Base-by-base conservation (phyloP, 2,329 filamentous ascomycete species). In the Botrytis byssoidea region DNA sequence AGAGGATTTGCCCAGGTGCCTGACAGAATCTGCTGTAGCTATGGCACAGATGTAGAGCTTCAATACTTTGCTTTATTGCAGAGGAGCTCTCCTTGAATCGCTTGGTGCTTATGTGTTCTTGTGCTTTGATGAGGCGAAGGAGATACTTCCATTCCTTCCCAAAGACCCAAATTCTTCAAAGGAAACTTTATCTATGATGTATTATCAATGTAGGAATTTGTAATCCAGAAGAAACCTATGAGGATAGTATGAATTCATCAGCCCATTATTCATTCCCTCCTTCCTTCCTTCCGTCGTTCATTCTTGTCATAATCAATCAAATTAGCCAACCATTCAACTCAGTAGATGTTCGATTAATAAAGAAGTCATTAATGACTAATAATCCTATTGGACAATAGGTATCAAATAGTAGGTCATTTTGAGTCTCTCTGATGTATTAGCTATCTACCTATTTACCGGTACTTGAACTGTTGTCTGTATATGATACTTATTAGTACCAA, bases 91-190 rank as follows among this genome's bases (percentile, higher is more conserved):
- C 37, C 37, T 63, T 63, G 35, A n/a, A 40, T 25, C 10, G 22
- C 14, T 63, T 63, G 22, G 18, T 18, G 25, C 46, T 25, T 25
- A 25, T 40, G 18, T 18, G 25, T 20, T 48, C 3, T 10, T 48
- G 44, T 48, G 32, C 37, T 42, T 64, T 64, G 37, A 42, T 29
- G 18, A 20, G 14, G 10, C 42, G 8, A 67, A 4, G 37, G 46
- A 29, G 18, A 55, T 48, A 32, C 64, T 51, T 67, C 32, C 44
- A 67, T 67, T 66, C 64, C 63, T 66, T 66, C 42, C 4, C 16
- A 14, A 51, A 51, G 64, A 44, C 35, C 14, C 29, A 66, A n/a
- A 7, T 20, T 66, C 14, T 18, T 51, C 6, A 48, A 35, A n/a
- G 44, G 44, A 51, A 35, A 48, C 6, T 6, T 18, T 48, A n/a